Evolutionary conservation across 2,329 filamentous ascomycete species (phyloP), one percentile per base, ranked within the genome.

Genomic region (Beauveria pseudobassiana): DNA sequence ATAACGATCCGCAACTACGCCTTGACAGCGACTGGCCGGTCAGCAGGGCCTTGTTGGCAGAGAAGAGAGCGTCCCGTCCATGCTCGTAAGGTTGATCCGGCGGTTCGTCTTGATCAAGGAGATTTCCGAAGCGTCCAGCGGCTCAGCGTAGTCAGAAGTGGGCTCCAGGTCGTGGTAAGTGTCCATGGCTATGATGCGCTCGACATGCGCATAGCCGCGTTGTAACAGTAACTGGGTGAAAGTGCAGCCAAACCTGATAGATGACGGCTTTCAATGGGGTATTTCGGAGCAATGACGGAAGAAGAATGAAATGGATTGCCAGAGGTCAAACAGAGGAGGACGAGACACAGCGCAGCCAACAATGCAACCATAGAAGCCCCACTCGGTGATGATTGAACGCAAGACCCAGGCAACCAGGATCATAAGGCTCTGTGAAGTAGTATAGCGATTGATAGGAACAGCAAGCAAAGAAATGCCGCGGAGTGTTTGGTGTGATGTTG

Each of bases 1-100:
- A 65, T 82, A 82, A 52, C 77, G 73, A 9, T 76, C 77, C 40
- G 76, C 74, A 3, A 76, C 69, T 63, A 79, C 80, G 34, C 73
- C 74, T 66, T 82, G 80, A 65, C 82, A 82, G 45, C 80, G 76
- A 62, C 80, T 80, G 40, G 12, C 14, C 9, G 22, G 28, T 59
- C 7, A 59, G 58, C 28, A 45, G 16, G 22, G 30, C 30, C 20
- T 14, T 22, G 18, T 16, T 3, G 14, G 22, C 6, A 7, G 22
- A 18, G 22, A 16, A 20, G n/a, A 2, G 9, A 45, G 20, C 51
- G 22, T 51, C 51, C 52, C 59, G 42, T n/a, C 52, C 59, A 50
- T 61, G 42, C n/a, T 61, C 59, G 8, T 50, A 61, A 10, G 16
- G 20, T 61, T 50, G 20, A 61, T 20, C 7, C 49, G 12, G 20